Evolutionary conservation across 495 filamentous ascomycete genomes (phyloP).

Genomic region (Penicillium verhagenii): DNA sequence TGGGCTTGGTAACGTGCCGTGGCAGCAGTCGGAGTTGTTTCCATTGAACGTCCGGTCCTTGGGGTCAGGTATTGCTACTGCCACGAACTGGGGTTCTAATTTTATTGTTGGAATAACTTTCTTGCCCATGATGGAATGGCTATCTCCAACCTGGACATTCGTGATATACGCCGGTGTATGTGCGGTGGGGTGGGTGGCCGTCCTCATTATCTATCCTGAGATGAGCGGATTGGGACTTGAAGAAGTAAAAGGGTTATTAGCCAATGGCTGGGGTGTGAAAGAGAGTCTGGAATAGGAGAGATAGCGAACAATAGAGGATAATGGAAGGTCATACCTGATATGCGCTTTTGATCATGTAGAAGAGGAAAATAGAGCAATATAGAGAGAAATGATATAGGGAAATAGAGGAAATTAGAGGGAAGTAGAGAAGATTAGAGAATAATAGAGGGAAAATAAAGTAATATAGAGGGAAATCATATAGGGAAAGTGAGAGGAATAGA

Average conservation of each 20-base stretch:
- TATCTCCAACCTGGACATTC: conserved; percentile 79
- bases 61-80: conserved; percentile 79
- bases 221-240: conserved; percentile 79
- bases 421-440: too few species aligned
- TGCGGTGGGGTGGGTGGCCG: conserved; percentile 59
- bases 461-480: too few species aligned
- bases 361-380: too few species aligned
- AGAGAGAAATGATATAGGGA: too few species aligned
- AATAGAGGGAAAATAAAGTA: too few species aligned
- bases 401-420: too few species aligned
- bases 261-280: conserved; percentile 65
- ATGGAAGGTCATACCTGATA: too few species aligned
- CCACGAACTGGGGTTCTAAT: conserved; percentile 87
- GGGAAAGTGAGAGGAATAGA: too few species aligned
- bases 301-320: too few species aligned
- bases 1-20: conserved; percentile 89
- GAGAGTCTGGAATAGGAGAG: conserved; percentile 23
- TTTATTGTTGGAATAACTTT: conserved; percentile 87
- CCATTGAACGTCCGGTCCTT: conserved; percentile 77
- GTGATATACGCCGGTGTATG: conserved; percentile 71
- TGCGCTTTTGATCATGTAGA: too few species aligned
- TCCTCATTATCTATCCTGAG: conserved; percentile 80
- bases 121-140: conserved; percentile 75
- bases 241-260: conserved; percentile 72
- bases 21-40: conserved; percentile 92